Base-by-base conservation (phyloP, 345 rosid species). In the Pistacia integerrima region DNA sequence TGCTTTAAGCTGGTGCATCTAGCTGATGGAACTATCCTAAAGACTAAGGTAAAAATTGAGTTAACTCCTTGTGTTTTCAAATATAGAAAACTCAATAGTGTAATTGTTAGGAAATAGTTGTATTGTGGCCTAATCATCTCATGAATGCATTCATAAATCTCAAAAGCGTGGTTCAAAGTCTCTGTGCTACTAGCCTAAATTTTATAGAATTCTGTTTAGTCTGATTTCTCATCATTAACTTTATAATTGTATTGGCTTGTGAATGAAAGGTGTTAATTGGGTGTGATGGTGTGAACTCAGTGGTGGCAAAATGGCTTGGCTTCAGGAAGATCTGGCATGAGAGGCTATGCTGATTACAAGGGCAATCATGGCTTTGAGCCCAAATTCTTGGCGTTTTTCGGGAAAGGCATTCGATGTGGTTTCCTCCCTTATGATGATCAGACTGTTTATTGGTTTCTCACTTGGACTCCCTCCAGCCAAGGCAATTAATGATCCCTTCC, bases 251-350 rank as follows among this genome's bases (percentile, higher is more conserved):
- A 30, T 17, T 16, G 7, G 7, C 25, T 9, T 81, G 35, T 63
- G 18, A 2, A 79, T 79, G 76, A 22, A 64, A 92, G 93, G 86
- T 86, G 69, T 77, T 91, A 80, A 73, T 93, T 49, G 97, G 95
- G 74, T 87, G 94, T 68, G 95, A 89, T 65, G 97, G 95, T 44
- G 90, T 88, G 66, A 87, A 89, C 76, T 91, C 97, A 4, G 81
- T 82, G 48, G 90, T 87, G 79, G 86, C 91, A 5, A 91, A 83
- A 75, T 91, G 88, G 90, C 71, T 92, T 20, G 93, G 93, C 10
- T 49, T 33, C 83, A 0, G 54, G 75, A 72, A 41, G 66, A 58
- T 72, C 65, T 36, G 38, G 11, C 54, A 59, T 59, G 0, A 71
- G 65, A 54, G 55, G 74, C 17, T 72, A 8, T 38, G 8, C 52